phyloP scores from a whole-genome alignment of 345 rosid genomes.

The Limnanthes douglasii region DNA sequence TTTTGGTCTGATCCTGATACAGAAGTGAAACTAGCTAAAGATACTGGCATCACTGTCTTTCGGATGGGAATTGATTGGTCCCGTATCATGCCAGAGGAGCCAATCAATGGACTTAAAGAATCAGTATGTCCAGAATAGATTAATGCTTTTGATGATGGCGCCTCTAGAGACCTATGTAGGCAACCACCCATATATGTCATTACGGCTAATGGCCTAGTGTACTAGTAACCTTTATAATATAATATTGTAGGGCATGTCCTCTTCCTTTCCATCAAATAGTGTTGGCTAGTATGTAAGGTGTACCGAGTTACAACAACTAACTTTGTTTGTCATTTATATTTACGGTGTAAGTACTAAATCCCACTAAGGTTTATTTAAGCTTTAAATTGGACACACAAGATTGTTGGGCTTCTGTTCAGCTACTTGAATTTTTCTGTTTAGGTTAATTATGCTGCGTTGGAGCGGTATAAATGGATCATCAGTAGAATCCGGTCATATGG shows the following conservation, averaged over 20 bases:
- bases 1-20: conserved; percentile 98
- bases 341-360: neutral
- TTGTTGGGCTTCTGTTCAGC: neutral
- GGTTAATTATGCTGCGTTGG: conserved; percentile 84
- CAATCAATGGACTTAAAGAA: conserved; percentile 48
- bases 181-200: no score
- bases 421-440: conserved; percentile 9
- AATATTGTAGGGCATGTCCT: neutral
- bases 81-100: conserved; percentile 80
- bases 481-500: conserved; percentile 59
- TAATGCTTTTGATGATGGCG: conserved; percentile 8
- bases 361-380: no score
- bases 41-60: conserved; percentile 64
- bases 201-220: no score
- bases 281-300: no score
- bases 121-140: conserved; percentile 33
- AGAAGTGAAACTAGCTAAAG: conserved; percentile 78
- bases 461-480: conserved; percentile 83
- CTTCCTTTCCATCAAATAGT: neutral
- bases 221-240: neutral
- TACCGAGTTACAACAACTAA: no score
- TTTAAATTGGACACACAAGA: no score
- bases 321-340: no score
- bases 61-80: conserved; percentile 95
- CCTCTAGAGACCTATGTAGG: conserved; percentile 6